Evolutionary conservation across 768 basidiomycete genomes (phyloP).

Genomic region (Lentinula lateritia): DNA sequence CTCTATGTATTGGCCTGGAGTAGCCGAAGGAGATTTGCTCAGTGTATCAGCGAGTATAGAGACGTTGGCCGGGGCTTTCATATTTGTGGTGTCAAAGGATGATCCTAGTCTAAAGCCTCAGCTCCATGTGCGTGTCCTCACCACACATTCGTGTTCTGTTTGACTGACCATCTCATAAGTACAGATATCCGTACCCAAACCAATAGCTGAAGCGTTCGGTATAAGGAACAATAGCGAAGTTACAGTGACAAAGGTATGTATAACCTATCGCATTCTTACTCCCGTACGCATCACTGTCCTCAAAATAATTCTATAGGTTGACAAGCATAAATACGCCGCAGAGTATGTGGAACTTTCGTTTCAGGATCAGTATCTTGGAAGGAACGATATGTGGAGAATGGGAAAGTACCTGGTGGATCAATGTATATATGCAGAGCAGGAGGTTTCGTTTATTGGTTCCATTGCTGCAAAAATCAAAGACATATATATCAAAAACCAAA

Average conservation of each 20-base stretch:
- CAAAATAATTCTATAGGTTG: slow-evolving; percentile 41
- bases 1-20: slow-evolving; percentile 72
- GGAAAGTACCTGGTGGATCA: slow-evolving; percentile 76
- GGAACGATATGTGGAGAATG: slow-evolving; percentile 96
- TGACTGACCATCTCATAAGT: background rate
- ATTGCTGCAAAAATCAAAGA: slow-evolving; percentile 77
- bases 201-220: slow-evolving; percentile 65
- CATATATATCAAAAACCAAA: slow-evolving; percentile 67
- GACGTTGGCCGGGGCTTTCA: slow-evolving; percentile 40
- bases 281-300: slow-evolving; percentile 10
- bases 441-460: slow-evolving; percentile 78
- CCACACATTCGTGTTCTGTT: background rate
- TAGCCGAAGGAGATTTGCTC: slow-evolving; percentile 70
- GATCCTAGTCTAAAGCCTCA: slow-evolving; percentile 57
- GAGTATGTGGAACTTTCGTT: slow-evolving; percentile 88
- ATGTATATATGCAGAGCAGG: slow-evolving; percentile 81
- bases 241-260: slow-evolving; percentile 56
- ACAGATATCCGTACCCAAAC: slow-evolving; percentile 72
- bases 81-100: slow-evolving; percentile 66
- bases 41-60: slow-evolving; percentile 38
- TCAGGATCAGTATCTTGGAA: slow-evolving; percentile 91
- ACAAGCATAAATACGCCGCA: slow-evolving; percentile 55
- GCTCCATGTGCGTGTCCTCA: slow-evolving; percentile 42
- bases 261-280: background rate
- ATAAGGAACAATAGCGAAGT: slow-evolving; percentile 73